Percentiles rank a stretch among this genome's conserved stretches.
phyloP scores from a whole-genome alignment of 2,329 filamentous ascomycete species.

The Penicillium palitans region DNA sequence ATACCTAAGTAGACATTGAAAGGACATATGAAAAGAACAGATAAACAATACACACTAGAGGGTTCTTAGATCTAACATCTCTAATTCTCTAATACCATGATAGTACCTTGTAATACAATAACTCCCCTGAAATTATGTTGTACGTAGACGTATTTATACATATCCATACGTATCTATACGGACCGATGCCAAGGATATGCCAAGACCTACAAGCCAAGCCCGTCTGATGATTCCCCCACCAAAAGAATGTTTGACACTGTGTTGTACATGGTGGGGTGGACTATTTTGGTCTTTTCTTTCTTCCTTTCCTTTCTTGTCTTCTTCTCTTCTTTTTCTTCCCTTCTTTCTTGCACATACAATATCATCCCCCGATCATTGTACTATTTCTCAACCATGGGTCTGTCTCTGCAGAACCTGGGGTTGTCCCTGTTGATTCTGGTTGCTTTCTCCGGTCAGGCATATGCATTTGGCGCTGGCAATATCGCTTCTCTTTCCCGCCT shows the following conservation, averaged over 20 bases:
- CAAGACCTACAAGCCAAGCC: background rate
- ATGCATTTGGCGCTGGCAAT: constrained; percentile 85
- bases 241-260: constrained; percentile 5
- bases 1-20: background rate
- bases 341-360: background rate
- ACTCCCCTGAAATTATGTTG: background rate
- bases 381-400: constrained; percentile 20
- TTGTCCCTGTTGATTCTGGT: constrained; percentile 58
- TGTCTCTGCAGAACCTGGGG: constrained; percentile 20
- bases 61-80: too few relatives aligned
- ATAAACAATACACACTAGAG: too few relatives aligned
- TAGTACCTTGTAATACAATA: background rate
- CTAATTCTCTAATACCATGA: too few relatives aligned
- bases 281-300: background rate
- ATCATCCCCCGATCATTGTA: background rate
- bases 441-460: constrained; percentile 64
- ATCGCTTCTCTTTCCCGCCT: constrained; percentile 78
- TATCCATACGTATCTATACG: background rate
- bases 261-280: constrained; percentile 11
- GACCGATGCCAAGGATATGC: background rate
- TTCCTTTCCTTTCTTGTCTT: background rate
- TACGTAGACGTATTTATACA: background rate
- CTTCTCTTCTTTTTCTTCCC: background rate
- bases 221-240: constrained; percentile 11
- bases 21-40: background rate